phyloP scores from a whole-genome alignment of 192 early-diverging fungal species.

The Coemansia sp. region DNA sequence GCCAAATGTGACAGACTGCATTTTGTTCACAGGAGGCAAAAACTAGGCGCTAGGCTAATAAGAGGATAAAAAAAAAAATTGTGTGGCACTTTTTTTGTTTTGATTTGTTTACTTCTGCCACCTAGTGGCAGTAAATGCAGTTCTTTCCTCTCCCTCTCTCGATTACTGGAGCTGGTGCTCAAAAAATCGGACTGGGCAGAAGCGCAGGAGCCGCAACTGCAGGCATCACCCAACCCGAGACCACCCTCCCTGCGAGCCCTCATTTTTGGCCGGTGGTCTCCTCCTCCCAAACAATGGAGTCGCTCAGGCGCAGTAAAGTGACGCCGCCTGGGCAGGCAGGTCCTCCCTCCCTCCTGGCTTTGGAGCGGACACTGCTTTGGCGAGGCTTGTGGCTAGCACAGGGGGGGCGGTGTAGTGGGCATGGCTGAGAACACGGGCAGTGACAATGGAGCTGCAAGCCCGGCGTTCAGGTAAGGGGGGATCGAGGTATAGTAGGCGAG shows the following conservation, averaged over 20 bases:
- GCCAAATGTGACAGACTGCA: too few relatives aligned
- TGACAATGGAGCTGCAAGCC: constrained; percentile 7
- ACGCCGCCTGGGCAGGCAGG: background rate
- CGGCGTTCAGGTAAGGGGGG: constrained; percentile 3
- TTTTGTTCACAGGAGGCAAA: too few relatives aligned
- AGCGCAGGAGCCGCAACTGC: background rate
- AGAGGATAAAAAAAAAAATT: too few relatives aligned
- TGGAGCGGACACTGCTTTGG: background rate
- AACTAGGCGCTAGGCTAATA: too few relatives aligned
- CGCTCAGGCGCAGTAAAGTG: background rate
- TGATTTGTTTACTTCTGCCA: constrained; percentile 8
- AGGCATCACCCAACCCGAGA: background rate
- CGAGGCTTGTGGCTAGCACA: background rate
- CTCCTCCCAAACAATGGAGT: constrained; percentile 2
- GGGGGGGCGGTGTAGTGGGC: background rate
- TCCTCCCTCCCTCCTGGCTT: background rate
- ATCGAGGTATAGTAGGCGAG: constrained; percentile 3
- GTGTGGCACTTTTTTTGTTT: constrained; percentile 1
- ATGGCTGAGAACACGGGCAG: constrained; percentile 1
- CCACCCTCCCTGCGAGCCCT: background rate
- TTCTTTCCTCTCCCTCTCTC: background rate
- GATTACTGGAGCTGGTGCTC: background rate
- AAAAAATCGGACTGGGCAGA: background rate
- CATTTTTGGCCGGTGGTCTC: background rate
- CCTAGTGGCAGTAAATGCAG: background rate